phyloP scores from a whole-genome alignment of 163 green algal species.

The Chlamydomonas reinhardtii region DNA sequence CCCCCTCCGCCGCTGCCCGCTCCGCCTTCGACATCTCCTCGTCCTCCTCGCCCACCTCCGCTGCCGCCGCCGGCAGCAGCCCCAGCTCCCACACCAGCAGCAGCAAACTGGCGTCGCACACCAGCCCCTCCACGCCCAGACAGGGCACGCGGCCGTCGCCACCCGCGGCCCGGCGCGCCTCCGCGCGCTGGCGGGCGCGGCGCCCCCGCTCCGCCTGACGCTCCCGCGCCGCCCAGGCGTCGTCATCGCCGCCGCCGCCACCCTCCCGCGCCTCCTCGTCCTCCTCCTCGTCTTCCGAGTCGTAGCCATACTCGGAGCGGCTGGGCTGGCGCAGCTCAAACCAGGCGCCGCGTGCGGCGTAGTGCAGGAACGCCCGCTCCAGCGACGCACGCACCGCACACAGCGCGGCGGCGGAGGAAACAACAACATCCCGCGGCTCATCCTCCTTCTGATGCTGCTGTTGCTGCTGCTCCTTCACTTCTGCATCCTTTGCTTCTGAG shows the following conservation, averaged over 20 bases:
- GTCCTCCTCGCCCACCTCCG: background rate
- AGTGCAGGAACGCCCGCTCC: constrained; percentile 4
- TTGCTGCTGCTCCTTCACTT: background rate
- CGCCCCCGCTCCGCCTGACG: too few species aligned
- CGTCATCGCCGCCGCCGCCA: background rate
- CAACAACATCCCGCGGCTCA: too few species aligned
- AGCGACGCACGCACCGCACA: background rate
- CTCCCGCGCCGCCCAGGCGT: too few species aligned
- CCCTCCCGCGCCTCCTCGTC: background rate
- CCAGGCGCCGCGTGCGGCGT: background rate
- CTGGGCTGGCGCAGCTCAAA: too few species aligned
- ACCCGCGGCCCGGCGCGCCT: too few species aligned
- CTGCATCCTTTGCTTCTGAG: too few species aligned
- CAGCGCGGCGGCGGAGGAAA: background rate
- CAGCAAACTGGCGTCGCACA: constrained; percentile 1
- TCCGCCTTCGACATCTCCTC: too few species aligned
- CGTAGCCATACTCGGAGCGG: too few species aligned
- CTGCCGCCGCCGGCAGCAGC: constrained; percentile 10
- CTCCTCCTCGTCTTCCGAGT: background rate
- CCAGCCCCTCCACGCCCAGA: background rate
- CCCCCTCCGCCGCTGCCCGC: background rate
- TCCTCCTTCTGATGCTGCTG: background rate
- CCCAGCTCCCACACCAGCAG: constrained; percentile 34
- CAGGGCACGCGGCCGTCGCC: too few species aligned
- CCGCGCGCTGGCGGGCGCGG: too few species aligned